These are phyloP conservation scores for Juglanconis oblonga DNA, from an alignment of 2,329 filamentous ascomycete species.

Conservation along the genomic window DNA sequence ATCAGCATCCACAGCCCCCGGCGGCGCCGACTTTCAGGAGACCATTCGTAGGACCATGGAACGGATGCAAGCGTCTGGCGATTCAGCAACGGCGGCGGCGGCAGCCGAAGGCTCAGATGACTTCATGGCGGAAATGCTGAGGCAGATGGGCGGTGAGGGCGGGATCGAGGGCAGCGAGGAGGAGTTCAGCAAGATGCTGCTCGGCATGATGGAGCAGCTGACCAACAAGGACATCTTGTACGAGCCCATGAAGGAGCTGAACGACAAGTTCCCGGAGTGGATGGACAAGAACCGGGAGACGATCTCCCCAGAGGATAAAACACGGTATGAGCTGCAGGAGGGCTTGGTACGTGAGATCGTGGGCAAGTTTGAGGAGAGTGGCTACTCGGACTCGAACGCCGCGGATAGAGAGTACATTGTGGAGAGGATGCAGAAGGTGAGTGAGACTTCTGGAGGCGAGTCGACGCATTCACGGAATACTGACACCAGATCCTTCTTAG, in stretches of 20 bases:
- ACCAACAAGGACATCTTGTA: conserved; percentile 98
- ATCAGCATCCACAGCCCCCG: conserved; percentile 23
- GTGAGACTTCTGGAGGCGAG: conserved; percentile 21
- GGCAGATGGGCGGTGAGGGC: conserved; percentile 66
- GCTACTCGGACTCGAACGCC: conserved; percentile 78
- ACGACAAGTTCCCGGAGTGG: conserved; percentile 91
- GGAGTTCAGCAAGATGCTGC: conserved; percentile 89
- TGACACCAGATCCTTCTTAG: conserved; percentile 43
- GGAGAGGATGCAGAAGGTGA: conserved; percentile 94
- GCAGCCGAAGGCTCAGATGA: conserved; percentile 69
- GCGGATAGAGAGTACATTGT: conserved; percentile 89
- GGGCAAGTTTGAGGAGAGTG: conserved; percentile 76
- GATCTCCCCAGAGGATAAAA: conserved; percentile 68
- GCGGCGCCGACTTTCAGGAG: conserved; percentile 71
- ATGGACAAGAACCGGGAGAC: conserved; percentile 70
- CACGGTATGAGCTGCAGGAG: conserved; percentile 79
- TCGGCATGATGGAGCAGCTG: conserved; percentile 98
- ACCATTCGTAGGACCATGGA: conserved; percentile 94
- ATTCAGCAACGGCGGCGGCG: conserved; percentile 77
- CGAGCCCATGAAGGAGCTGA: conserved; percentile 96
- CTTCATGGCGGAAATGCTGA: conserved; percentile 87
- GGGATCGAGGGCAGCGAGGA: conserved; percentile 60
- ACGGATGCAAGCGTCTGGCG: conserved; percentile 86
- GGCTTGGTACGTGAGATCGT: conserved; percentile 82
- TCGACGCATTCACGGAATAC: background rate